Conservation (phyloP, 768 basidiomycete species). For the Podaxis sp. region DNA sequence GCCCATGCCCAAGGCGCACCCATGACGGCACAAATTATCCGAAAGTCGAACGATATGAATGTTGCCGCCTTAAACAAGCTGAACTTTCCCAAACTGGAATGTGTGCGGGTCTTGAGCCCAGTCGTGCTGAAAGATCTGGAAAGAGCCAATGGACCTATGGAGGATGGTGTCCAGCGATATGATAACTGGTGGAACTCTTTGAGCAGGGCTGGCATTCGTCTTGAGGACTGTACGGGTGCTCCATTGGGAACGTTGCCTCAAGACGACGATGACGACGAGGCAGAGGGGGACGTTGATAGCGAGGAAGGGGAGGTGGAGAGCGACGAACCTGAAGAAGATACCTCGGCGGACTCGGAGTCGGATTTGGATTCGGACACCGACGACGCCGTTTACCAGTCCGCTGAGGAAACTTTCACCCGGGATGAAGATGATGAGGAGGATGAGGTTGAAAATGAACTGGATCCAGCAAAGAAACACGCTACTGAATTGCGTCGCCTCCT, state of each 20-base stretch:
- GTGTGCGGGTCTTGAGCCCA: constrained; percentile 55
- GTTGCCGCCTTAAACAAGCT: constrained; percentile 46
- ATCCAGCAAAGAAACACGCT: constrained; percentile 16
- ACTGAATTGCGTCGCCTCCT: constrained; percentile 44
- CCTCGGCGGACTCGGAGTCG: too few species aligned
- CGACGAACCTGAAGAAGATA: constrained; percentile 23
- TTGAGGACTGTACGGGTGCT: constrained; percentile 77
- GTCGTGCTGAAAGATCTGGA: constrained; percentile 56
- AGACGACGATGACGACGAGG: constrained; percentile 25
- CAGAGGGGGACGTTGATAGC: constrained; percentile 26
- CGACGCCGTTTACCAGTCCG: constrained; percentile 6
- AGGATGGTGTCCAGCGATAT: constrained; percentile 52
- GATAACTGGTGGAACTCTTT: constrained; percentile 65
- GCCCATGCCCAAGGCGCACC: constrained; percentile 34
- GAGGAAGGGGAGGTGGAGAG: constrained; percentile 27
- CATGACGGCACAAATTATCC: constrained; percentile 39
- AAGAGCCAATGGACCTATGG: constrained; percentile 42
- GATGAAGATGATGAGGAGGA: constrained; percentile 28
- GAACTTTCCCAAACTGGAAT: constrained; percentile 58
- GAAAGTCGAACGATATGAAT: constrained; percentile 63
- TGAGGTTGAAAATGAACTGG: constrained; percentile 19
- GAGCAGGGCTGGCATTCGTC: constrained; percentile 40
- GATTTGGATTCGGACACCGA: constrained; percentile 1
- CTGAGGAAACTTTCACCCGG: constrained; percentile 5
- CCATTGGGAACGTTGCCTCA: constrained; percentile 48